A percentile compares a stretch with the other conserved stretches of the same genome.
Evolutionary conservation across 176 grass and related monocot species (phyloP).

Genomic region (Aegilops bicornis): DNA sequence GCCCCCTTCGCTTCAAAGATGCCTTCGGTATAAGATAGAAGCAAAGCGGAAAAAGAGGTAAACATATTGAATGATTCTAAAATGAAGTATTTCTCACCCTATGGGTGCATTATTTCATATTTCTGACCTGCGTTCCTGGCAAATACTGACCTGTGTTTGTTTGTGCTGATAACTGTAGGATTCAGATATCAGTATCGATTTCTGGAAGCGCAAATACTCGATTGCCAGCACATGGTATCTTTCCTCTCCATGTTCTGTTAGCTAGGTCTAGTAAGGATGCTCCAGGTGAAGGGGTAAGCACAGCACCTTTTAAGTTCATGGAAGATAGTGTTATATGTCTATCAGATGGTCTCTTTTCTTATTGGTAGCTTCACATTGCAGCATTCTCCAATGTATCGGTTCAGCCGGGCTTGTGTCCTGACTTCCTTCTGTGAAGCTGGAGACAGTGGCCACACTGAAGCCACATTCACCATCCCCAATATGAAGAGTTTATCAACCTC

Average conservation of each 20-base stretch:
- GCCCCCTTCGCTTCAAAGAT: slow-evolving; percentile 85
- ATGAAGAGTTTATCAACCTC: slow-evolving; percentile 54
- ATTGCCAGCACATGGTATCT: slow-evolving; percentile 48
- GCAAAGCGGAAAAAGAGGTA: slow-evolving; percentile 82
- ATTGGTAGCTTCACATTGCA: slow-evolving; percentile 43
- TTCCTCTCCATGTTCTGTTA: slow-evolving; percentile 80
- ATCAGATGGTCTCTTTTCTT: slow-evolving; percentile 21
- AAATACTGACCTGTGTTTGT: slow-evolving; percentile 18
- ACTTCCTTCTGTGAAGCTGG: slow-evolving; percentile 59
- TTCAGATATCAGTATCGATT: slow-evolving; percentile 69
- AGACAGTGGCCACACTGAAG: slow-evolving; percentile 57
- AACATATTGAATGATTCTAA: not conserved
- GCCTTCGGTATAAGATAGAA: slow-evolving; percentile 71
- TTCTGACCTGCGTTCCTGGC: not conserved
- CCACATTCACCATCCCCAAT: slow-evolving; percentile 70
- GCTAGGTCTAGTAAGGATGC: slow-evolving; percentile 46
- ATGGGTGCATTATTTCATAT: slow-evolving; percentile 1
- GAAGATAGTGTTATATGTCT: not conserved
- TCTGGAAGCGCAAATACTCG: slow-evolving; percentile 45
- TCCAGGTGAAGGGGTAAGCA: slow-evolving; percentile 54
- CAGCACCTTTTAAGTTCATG: slow-evolving; percentile 7
- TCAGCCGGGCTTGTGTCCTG: slow-evolving; percentile 58
- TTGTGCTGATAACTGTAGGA: slow-evolving; percentile 47
- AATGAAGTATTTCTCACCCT: not conserved
- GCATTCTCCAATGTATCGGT: slow-evolving; percentile 54